Evolutionary conservation across 148 eudicot genomes (phyloP), one percentile per base, ranked within the genome.

Genomic region (Camellia japonica): DNA sequence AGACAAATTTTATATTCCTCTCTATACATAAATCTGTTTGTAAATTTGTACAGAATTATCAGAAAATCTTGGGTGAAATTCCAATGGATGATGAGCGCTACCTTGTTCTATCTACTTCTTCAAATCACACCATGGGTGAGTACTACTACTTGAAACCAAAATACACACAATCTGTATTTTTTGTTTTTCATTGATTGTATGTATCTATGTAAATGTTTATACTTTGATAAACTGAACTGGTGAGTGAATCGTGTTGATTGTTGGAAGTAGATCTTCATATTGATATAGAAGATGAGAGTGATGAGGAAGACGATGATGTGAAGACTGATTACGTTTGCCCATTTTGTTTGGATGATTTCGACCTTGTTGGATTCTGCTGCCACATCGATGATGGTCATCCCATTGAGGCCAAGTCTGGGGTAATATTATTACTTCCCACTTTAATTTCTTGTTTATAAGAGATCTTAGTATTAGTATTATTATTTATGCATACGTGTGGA

Each of bases 311-410:
- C 19, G 86, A 86, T 4, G 87, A 77, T 42, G 14, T 73, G 80
- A 82, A 83, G 71, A 82, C 74, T 6, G 93, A 90, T 78, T 86
- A 82, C 78, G 73, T 84, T 9, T 91, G 95, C 78, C 93, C 95
- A 0, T 91, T 90, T 87, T 90, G 95, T 83, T 51, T 76, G 5
- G 95, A 90, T 44, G 85, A 88, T 61, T 91, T 88, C 75, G 91
- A 91, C 77, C 87, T 91, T 6, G 85, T 91, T 13, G 95, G 91
- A 62, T 80, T 91, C 59, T 90, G 89, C 71, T 88, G 91, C 83
- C 95, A 91, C 73, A 89, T 91, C 69, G 93, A 88, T 66, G 87
- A 89, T 67, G 89, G 82, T 62, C 95, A 91, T 84, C 84, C 77
- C 62, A 63, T 81, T 82, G 91, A 91, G 77, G 87, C 89, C 14